phyloP scores from a whole-genome alignment of 2,329 filamentous ascomycete genomes.

The Pseudogymnoascus sp. region DNA sequence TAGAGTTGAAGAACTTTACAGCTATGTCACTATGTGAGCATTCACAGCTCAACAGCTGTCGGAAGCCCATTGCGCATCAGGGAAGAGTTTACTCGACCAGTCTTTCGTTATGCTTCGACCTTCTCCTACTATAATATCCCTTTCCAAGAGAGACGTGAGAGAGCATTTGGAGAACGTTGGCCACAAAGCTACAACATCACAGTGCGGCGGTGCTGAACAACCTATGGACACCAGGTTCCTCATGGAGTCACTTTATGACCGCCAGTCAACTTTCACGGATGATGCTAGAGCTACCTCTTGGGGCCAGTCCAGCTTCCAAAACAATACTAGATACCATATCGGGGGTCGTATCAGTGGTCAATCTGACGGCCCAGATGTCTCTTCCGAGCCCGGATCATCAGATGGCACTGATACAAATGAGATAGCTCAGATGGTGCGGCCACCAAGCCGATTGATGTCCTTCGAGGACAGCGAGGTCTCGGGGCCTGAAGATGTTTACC shows the following conservation, averaged over 20 bases:
- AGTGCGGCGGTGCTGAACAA: not conserved
- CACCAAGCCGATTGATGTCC: not conserved
- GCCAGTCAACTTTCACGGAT: not conserved
- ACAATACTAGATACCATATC: not conserved
- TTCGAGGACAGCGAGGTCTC: not conserved
- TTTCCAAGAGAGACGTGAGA: not conserved
- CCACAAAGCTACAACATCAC: not conserved
- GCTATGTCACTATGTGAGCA: not conserved
- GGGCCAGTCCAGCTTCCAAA: not conserved
- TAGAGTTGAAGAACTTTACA: not conserved
- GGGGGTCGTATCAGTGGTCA: not conserved
- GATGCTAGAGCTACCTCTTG: not conserved
- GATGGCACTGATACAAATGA: not conserved
- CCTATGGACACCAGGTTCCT: too few relatives aligned
- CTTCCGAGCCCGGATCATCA: not conserved
- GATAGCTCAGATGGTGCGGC: not conserved
- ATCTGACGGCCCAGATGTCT: not conserved
- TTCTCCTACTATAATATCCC: slow-evolving; percentile 1
- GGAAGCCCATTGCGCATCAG: not conserved
- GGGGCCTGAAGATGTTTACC: not conserved
- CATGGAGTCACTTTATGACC: not conserved
- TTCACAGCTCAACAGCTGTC: not conserved
- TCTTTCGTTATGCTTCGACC: not conserved
- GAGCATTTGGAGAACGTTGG: slow-evolving; percentile 4
- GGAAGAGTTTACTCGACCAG: not conserved